A percentile compares a stretch with the other conserved stretches of the same genome.
These are phyloP conservation scores for Amanita exitialis DNA, from an alignment of 768 basidiomycete genomes.

Conservation along the genomic window DNA sequence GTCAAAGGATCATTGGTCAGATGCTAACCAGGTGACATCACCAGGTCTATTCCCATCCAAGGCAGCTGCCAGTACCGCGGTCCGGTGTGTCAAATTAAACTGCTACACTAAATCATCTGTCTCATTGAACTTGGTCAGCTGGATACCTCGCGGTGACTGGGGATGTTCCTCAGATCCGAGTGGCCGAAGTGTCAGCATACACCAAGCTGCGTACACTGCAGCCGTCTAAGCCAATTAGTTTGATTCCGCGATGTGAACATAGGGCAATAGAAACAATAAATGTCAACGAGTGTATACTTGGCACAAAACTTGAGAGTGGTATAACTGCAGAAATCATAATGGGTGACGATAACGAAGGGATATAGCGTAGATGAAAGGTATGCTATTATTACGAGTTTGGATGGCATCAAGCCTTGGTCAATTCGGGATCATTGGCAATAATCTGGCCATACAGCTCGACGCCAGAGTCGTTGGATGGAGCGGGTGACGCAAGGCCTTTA, in stretches of 20 bases:
- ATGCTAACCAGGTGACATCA: neutral
- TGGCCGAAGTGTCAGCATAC: slow-evolving; percentile 91
- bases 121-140: slow-evolving; percentile 32
- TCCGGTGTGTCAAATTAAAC: slow-evolving; percentile 46
- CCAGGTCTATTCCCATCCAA: slow-evolving; percentile 75
- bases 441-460: slow-evolving; percentile 80
- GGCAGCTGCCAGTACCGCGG: slow-evolving; percentile 84
- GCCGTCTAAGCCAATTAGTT: slow-evolving; percentile 16
- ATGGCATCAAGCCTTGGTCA: slow-evolving; percentile 26
- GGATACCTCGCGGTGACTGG: slow-evolving; percentile 96
- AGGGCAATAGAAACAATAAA: slow-evolving; percentile 5
- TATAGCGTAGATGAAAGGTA: no score
- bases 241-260: slow-evolving; percentile 3
- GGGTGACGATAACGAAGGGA: slow-evolving; percentile 5
- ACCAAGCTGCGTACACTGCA: slow-evolving; percentile 77
- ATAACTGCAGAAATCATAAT: slow-evolving; percentile 4
- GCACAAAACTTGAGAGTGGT: no score
- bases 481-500: slow-evolving; percentile 50
- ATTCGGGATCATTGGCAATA: slow-evolving; percentile 63
- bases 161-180: slow-evolving; percentile 92
- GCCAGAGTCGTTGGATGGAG: slow-evolving; percentile 74
- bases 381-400: slow-evolving; percentile 3
- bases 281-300: slow-evolving; percentile 5
- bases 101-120: neutral
- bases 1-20: neutral